Evolutionary conservation across 306 rosid species (phyloP).

Genomic region (Cicer arietinum): DNA sequence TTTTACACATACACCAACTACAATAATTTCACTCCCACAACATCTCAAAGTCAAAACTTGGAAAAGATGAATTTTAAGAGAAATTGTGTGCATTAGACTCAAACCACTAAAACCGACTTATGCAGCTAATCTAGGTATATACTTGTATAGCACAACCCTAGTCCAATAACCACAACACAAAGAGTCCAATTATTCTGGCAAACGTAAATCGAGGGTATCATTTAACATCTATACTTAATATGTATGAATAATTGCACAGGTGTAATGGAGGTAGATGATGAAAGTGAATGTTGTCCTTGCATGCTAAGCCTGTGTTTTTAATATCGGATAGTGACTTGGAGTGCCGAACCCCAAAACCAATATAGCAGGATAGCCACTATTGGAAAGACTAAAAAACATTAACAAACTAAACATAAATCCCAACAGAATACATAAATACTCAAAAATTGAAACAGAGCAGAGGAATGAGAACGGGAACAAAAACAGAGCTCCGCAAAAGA

Average conservation of each 20-base stretch:
- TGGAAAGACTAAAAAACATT: too few species aligned
- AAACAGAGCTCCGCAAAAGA: too few species aligned
- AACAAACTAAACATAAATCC: too few species aligned
- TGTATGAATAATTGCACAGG: conserved; percentile 2
- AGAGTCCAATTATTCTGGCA: conserved; percentile 1
- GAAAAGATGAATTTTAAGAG: not conserved
- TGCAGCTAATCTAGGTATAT: conserved; percentile 3
- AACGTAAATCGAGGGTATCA: conserved; percentile 1
- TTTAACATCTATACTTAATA: conserved; percentile 1
- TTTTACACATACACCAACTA: conserved; percentile 12
- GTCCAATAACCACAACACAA: not conserved
- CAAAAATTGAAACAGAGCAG: too few species aligned
- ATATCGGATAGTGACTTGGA: too few species aligned
- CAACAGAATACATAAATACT: too few species aligned
- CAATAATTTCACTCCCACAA: conserved; percentile 27
- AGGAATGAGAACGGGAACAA: too few species aligned
- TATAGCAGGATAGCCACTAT: too few species aligned
- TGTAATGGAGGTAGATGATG: conserved; percentile 1
- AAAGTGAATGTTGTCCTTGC: conserved; percentile 1
- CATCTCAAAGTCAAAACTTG: conserved; percentile 10
- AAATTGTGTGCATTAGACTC: conserved; percentile 8
- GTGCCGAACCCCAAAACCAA: too few species aligned
- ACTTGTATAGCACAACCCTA: conserved; percentile 10
- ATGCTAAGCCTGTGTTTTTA: not conserved
- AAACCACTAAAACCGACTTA: conserved; percentile 14